These are phyloP conservation scores for Auxenochlorella pyrenoidosa DNA, from an alignment of 139 green algal species.

Conservation along the genomic window DNA sequence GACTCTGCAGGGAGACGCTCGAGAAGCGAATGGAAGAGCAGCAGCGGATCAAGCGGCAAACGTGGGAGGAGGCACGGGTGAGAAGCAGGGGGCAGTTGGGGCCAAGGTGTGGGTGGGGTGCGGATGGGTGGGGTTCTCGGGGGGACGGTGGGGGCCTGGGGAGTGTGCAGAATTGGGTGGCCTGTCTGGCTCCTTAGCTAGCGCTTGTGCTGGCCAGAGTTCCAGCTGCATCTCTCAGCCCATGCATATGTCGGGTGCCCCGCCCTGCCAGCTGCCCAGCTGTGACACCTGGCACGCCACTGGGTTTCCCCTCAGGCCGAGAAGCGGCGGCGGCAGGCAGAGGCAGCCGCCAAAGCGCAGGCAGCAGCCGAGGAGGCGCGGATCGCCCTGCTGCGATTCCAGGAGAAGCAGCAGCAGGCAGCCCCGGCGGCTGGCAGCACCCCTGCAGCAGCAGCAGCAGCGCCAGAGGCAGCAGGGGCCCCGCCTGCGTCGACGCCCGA, in stretches of 20 bases:
- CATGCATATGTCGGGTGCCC: not conserved
- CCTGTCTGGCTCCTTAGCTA: too few species aligned
- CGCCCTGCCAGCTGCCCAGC: not conserved
- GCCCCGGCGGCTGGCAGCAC: not conserved
- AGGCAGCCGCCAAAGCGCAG: slow-evolving; percentile 44
- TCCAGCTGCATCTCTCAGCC: not conserved
- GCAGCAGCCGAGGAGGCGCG: slow-evolving; percentile 61
- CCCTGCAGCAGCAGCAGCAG: not conserved
- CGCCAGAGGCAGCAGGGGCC: not conserved
- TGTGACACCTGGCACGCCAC: not conserved
- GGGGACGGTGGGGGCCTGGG: too few species aligned
- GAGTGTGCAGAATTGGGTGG: too few species aligned
- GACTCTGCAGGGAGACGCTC: slow-evolving; percentile 44
- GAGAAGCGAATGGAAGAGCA: slow-evolving; percentile 71
- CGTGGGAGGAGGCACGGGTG: slow-evolving; percentile 63
- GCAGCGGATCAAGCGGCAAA: slow-evolving; percentile 57
- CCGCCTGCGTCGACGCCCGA: slow-evolving; percentile 22
- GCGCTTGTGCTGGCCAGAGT: too few species aligned
- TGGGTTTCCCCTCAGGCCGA: not conserved
- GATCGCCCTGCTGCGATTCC: slow-evolving; percentile 52
- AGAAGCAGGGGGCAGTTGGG: too few species aligned
- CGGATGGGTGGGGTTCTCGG: too few species aligned
- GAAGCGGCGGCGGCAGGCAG: slow-evolving; percentile 51
- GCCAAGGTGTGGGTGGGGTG: too few species aligned
- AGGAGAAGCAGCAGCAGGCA: slow-evolving; percentile 31